Evolutionary conservation across 768 basidiomycete species (phyloP).

Genomic region (Suillus occidentalis): DNA sequence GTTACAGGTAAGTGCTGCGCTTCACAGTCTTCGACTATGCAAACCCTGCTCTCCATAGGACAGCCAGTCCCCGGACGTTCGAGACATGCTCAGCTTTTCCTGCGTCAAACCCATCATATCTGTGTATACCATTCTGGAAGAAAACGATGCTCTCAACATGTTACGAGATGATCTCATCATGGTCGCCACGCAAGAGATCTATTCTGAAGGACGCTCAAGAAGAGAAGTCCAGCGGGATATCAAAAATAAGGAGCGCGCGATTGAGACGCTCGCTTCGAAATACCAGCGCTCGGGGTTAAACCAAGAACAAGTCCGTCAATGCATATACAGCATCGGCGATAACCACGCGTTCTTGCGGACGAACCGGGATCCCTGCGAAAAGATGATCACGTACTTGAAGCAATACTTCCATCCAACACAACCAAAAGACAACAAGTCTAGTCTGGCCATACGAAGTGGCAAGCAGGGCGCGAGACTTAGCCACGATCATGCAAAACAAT

Average conservation of each 20-base stretch:
- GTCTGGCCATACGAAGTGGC: slow-evolving; percentile 79
- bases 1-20: slow-evolving; percentile 55
- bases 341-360: slow-evolving; percentile 86
- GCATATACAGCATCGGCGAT: slow-evolving; percentile 86
- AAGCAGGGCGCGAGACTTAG: slow-evolving; percentile 77
- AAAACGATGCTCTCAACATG: slow-evolving; percentile 60
- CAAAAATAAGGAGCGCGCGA: slow-evolving; percentile 80
- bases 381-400: slow-evolving; percentile 77
- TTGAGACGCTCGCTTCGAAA: slow-evolving; percentile 67
- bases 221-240: slow-evolving; percentile 85
- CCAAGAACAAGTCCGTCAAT: slow-evolving; percentile 71
- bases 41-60: slow-evolving; percentile 47
- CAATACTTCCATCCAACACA: slow-evolving; percentile 75
- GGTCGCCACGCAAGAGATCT: slow-evolving; percentile 80
- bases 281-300: slow-evolving; percentile 59
- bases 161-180: slow-evolving; percentile 77
- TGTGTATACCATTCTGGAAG: slow-evolving; percentile 66
- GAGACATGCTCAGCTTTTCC: slow-evolving; percentile 75
- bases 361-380: slow-evolving; percentile 87
- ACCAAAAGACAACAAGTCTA: slow-evolving; percentile 60
- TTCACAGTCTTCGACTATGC: background rate
- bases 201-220: slow-evolving; percentile 65
- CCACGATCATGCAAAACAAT: slow-evolving; percentile 84
- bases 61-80: slow-evolving; percentile 81
- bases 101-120: slow-evolving; percentile 79